Evolutionary conservation across 2,329 filamentous ascomycete species (phyloP).

Genomic region (Botrytis byssoidea): DNA sequence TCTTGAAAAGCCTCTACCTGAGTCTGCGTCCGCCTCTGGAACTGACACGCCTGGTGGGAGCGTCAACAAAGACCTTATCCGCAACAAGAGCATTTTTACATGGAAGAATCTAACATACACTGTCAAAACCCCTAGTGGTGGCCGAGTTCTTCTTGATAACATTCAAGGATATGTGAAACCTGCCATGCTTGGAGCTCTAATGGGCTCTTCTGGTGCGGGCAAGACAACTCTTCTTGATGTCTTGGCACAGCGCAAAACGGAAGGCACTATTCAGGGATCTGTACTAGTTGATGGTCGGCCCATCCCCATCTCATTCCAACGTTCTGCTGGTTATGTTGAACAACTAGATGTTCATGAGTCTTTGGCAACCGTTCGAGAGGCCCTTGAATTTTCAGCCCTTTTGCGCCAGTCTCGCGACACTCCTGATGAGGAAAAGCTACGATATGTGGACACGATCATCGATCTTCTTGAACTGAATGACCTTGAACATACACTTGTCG

Average conservation of each 20-base stretch:
- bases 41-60: neutral
- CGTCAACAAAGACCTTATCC: neutral
- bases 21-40: slow-evolving; percentile 59
- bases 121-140: slow-evolving; percentile 57
- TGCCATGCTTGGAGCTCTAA: slow-evolving; percentile 59
- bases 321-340: slow-evolving; percentile 76
- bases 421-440: slow-evolving; percentile 74
- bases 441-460: slow-evolving; percentile 61
- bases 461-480: slow-evolving; percentile 59
- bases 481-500: slow-evolving; percentile 64
- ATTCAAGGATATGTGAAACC: slow-evolving; percentile 62
- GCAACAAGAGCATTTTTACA: neutral
- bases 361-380: slow-evolving; percentile 83
- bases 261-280: slow-evolving; percentile 85
- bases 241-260: slow-evolving; percentile 78
- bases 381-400: slow-evolving; percentile 77
- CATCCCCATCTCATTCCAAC: slow-evolving; percentile 78
- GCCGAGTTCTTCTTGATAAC: slow-evolving; percentile 68
- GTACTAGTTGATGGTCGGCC: slow-evolving; percentile 66
- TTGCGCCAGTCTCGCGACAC: slow-evolving; percentile 77
- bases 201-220: slow-evolving; percentile 66
- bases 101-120: slow-evolving; percentile 49
- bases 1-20: slow-evolving; percentile 55
- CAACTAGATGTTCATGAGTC: slow-evolving; percentile 78
- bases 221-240: slow-evolving; percentile 89